Base-by-base conservation (phyloP, 1,139 yeast genomes). In the Sugiyamaella sp. region DNA sequence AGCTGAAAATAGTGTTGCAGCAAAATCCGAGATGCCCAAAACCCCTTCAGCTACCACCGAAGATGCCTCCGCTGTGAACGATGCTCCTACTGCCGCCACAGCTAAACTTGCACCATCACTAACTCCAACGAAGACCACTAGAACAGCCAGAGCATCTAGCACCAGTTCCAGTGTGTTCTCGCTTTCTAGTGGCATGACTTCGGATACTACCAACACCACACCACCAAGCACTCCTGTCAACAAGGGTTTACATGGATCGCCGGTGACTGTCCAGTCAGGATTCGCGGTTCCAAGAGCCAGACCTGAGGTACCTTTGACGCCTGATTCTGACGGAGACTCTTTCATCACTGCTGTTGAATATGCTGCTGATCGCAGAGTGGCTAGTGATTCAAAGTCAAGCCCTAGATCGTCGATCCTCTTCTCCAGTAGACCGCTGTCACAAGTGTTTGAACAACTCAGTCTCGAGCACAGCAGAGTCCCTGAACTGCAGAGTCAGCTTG, bases 131-230 rank as follows among this genome's bases (percentile, higher is more conserved):
- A 24, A 22, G 5, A 46, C 9, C 38, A 43, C 46, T 16, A 27
- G 46, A 27, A 10, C 46, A 17, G 38, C 27, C 12, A 3, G 49
- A 10, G 21, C 44, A 2, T 19, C 44, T n/a, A 46, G 50, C 27
- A 46, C 50, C 24, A 38, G 44, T n/a, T 46, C 50, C 4, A 38
- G 44, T 16, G 38, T 39, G 24, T 46, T 46, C 14, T 46, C 49
- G 21, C 16, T 8, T 12, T 16, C 32, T 16, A 46, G 45, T 27
- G n/a, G 2, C 19, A 39, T 20, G 14, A 46, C 44, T 14, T 38
- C 27, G 17, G 41, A 39, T 21, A 37, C 45, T 3, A 33, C 37
- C 2, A 27, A n/a, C 3, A 27, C 50, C 2, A 46, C 50, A 4
- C 50, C 50, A 4, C 49, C 49, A 5, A 37, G 35, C 1, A 46